Percentiles rank a stretch among this genome's conserved stretches.
Evolutionary conservation across 176 grass and related monocot genomes (phyloP).

Genomic region (Pontederia crassipes): DNA sequence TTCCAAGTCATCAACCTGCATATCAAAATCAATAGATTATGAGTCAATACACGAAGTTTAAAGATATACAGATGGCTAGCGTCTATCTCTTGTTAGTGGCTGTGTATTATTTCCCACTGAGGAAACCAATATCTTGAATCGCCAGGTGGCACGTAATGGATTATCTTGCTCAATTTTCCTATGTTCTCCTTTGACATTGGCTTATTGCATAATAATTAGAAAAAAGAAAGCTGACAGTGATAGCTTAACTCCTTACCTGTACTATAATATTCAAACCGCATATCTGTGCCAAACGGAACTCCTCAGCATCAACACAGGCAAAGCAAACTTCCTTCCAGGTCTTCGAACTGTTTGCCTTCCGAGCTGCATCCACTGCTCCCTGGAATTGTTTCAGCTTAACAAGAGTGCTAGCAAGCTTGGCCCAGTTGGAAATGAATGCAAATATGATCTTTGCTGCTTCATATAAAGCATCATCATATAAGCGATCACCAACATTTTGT

Average conservation of each 20-base stretch:
- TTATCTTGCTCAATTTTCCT: too few species aligned
- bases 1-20: slow-evolving; percentile 35
- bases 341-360: slow-evolving; percentile 85
- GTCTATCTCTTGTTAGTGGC: too few species aligned
- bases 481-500: slow-evolving; percentile 78
- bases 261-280: slow-evolving; percentile 94
- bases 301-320: slow-evolving; percentile 92
- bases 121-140: too few species aligned
- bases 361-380: slow-evolving; percentile 90
- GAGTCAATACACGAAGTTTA: background rate
- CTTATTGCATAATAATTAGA: background rate
- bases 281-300: slow-evolving; percentile 84
- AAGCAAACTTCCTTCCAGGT: slow-evolving; percentile 94
- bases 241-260: slow-evolving; percentile 32
- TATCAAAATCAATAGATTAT: slow-evolving; percentile 2
- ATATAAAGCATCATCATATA: slow-evolving; percentile 83
- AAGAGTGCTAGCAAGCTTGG: slow-evolving; percentile 71
- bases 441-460: slow-evolving; percentile 96
- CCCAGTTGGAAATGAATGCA: slow-evolving; percentile 94
- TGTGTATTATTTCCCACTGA: too few species aligned
- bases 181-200: too few species aligned
- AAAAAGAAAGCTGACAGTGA: background rate
- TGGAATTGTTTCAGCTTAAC: slow-evolving; percentile 90
- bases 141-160: too few species aligned
- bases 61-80: too few species aligned